phyloP scores from a whole-genome alignment of 1,284 basidiomycete species.

The Coniferiporia weirii region DNA sequence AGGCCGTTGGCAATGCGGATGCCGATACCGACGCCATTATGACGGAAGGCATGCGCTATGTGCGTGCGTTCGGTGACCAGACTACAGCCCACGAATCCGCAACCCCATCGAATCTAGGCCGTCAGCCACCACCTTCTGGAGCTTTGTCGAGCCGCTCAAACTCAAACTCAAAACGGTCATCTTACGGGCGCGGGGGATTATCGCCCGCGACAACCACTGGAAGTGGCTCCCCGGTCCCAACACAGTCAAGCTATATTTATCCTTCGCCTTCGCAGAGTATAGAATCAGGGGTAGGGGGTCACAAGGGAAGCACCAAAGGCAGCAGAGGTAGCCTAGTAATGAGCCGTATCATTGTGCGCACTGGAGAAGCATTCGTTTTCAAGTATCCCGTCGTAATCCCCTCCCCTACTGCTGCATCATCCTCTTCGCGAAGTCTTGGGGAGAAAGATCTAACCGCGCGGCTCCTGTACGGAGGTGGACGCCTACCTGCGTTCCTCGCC shows the following conservation, averaged over 20 bases:
- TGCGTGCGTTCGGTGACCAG: slow-evolving; percentile 56
- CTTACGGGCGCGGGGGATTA: not conserved
- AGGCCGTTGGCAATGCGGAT: slow-evolving; percentile 24
- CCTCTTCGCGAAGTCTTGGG: slow-evolving; percentile 18
- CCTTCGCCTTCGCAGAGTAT: slow-evolving; percentile 48
- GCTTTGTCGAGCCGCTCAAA: slow-evolving; percentile 13
- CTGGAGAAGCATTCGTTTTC: slow-evolving; percentile 59
- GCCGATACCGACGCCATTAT: slow-evolving; percentile 48
- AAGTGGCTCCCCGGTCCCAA: slow-evolving; percentile 21
- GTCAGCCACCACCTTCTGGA: not conserved
- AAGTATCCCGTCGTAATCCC: slow-evolving; percentile 36
- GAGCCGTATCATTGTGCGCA: slow-evolving; percentile 47
- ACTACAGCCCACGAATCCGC: slow-evolving; percentile 6
- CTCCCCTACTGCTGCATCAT: not conserved
- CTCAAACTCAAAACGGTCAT: slow-evolving; percentile 10
- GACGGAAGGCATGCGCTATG: slow-evolving; percentile 61
- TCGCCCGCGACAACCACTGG: slow-evolving; percentile 34
- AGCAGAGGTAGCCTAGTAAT: slow-evolving; percentile 20
- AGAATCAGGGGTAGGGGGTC: slow-evolving; percentile 46
- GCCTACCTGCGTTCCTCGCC: slow-evolving; percentile 50
- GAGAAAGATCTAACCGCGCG: slow-evolving; percentile 38
- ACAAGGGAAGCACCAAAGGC: slow-evolving; percentile 20
- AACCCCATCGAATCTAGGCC: slow-evolving; percentile 11
- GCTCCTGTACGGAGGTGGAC: slow-evolving; percentile 42
- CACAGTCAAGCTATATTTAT: slow-evolving; percentile 9